A percentile compares a stretch with the other conserved stretches of the same genome.
Conservation (phyloP, 2,329 filamentous ascomycete genomes). For the Atkinsonella texensis region DNA sequence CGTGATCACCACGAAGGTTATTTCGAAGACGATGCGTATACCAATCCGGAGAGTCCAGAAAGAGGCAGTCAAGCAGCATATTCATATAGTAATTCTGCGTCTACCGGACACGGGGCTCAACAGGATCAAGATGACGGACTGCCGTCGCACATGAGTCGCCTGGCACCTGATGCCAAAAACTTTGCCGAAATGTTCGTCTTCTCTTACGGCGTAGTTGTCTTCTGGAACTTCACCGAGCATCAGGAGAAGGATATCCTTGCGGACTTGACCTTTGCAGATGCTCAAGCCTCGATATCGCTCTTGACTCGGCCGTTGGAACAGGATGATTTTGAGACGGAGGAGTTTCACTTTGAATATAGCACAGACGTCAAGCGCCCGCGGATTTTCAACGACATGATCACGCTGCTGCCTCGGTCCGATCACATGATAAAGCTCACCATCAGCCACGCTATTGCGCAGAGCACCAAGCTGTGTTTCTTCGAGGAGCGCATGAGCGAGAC, state of each 20-base stretch:
- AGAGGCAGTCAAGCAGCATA: slow-evolving; percentile 15
- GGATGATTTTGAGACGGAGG: slow-evolving; percentile 90
- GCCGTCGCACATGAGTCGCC: slow-evolving; percentile 41
- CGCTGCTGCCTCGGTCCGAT: slow-evolving; percentile 73
- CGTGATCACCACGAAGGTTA: slow-evolving; percentile 87
- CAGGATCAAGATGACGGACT: slow-evolving; percentile 26
- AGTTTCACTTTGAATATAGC: slow-evolving; percentile 98
- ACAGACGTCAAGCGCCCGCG: slow-evolving; percentile 72
- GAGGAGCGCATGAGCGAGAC: slow-evolving; percentile 93
- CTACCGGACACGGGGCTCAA: slow-evolving; percentile 18
- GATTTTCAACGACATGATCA: slow-evolving; percentile 99
- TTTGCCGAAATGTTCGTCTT: slow-evolving; percentile 97
- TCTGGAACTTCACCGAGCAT: slow-evolving; percentile 95
- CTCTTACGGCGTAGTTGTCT: slow-evolving; percentile 92
- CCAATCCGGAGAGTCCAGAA: slow-evolving; percentile 20
- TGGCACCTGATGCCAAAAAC: slow-evolving; percentile 59
- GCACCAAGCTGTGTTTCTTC: slow-evolving; percentile 91
- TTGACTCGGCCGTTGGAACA: slow-evolving; percentile 72
- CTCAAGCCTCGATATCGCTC: slow-evolving; percentile 51
- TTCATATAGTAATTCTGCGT: slow-evolving; percentile 21
- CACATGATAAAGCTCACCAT: slow-evolving; percentile 99
- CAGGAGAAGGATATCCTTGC: slow-evolving; percentile 96
- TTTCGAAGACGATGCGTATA: slow-evolving; percentile 60
- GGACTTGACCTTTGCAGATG: slow-evolving; percentile 79
- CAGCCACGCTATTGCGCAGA: slow-evolving; percentile 93